Evolutionary conservation across 768 basidiomycete genomes (phyloP).

Genomic region (Boletus edulis): DNA sequence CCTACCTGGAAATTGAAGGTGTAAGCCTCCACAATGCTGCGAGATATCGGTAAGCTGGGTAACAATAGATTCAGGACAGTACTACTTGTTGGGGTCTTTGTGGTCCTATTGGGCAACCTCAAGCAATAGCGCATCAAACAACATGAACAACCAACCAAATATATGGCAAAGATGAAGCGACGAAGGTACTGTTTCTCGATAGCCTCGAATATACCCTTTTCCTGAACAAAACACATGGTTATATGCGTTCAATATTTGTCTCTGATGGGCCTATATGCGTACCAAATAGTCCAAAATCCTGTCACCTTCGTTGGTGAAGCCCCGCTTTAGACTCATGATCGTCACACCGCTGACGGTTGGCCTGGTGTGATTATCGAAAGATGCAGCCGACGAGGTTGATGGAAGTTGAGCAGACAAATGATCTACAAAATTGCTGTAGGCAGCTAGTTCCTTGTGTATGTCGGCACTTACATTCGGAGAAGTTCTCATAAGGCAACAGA

Average conservation of each 20-base stretch:
- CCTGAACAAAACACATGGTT: slow-evolving; percentile 41
- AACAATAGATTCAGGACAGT: slow-evolving; percentile 8
- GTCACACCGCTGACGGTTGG: slow-evolving; percentile 62
- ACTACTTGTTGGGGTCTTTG: slow-evolving; percentile 81
- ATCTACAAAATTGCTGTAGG: slow-evolving; percentile 10
- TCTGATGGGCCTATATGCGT: slow-evolving; percentile 24
- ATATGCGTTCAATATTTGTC: slow-evolving; percentile 9
- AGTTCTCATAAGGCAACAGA: slow-evolving; percentile 77
- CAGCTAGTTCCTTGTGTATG: not conserved
- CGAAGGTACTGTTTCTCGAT: slow-evolving; percentile 80
- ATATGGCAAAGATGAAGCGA: slow-evolving; percentile 84
- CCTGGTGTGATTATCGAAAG: slow-evolving; percentile 37
- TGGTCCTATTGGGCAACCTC: slow-evolving; percentile 54
- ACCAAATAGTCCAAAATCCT: slow-evolving; percentile 80
- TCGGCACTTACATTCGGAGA: slow-evolving; percentile 52
- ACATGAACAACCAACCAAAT: slow-evolving; percentile 51
- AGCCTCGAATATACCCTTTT: slow-evolving; percentile 84
- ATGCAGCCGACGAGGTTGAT: slow-evolving; percentile 31
- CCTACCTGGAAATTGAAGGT: slow-evolving; percentile 81
- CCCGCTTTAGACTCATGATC: slow-evolving; percentile 71
- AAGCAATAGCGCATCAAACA: not conserved
- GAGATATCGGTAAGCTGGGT: slow-evolving; percentile 9
- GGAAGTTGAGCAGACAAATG: slow-evolving; percentile 32
- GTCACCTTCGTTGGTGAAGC: slow-evolving; percentile 82
- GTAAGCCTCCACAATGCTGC: slow-evolving; percentile 82